Percentiles rank a stretch among this genome's conserved stretches.
Conservation (phyloP, 139 green algal species). For the Chlorella sp. region DNA sequence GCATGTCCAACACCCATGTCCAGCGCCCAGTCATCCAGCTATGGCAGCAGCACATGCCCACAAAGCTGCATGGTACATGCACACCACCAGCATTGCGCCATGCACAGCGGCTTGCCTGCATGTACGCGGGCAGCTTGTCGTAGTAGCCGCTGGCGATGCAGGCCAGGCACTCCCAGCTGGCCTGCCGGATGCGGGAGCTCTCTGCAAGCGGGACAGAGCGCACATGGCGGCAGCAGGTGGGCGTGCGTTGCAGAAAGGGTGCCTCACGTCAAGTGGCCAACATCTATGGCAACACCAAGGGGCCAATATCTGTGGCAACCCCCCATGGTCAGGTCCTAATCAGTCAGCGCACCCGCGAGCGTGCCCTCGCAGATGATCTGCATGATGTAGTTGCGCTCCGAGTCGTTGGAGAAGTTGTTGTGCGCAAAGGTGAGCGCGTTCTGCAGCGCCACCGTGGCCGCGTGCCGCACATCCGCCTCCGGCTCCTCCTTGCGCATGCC, state of each 20-base stretch:
- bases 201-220: background rate
- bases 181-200: constrained; percentile 65
- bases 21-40: no score
- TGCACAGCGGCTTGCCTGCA: constrained; percentile 55
- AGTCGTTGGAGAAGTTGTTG: constrained; percentile 94
- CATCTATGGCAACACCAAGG: no score
- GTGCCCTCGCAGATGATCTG: constrained; percentile 88
- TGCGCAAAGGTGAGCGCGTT: constrained; percentile 97
- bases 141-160: constrained; percentile 93
- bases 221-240: no score
- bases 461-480: constrained; percentile 81
- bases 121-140: constrained; percentile 92
- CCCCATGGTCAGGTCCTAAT: background rate
- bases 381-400: constrained; percentile 98
- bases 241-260: background rate
- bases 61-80: no score
- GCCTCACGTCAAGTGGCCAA: background rate
- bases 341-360: constrained; percentile 62
- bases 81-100: no score
- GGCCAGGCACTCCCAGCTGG: constrained; percentile 95
- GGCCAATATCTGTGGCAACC: background rate
- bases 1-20: no score
- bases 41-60: no score
- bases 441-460: constrained; percentile 87
- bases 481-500: constrained; percentile 89